Evolutionary conservation across 306 rosid species (phyloP).

Genomic region (Echinosophora koreensis): DNA sequence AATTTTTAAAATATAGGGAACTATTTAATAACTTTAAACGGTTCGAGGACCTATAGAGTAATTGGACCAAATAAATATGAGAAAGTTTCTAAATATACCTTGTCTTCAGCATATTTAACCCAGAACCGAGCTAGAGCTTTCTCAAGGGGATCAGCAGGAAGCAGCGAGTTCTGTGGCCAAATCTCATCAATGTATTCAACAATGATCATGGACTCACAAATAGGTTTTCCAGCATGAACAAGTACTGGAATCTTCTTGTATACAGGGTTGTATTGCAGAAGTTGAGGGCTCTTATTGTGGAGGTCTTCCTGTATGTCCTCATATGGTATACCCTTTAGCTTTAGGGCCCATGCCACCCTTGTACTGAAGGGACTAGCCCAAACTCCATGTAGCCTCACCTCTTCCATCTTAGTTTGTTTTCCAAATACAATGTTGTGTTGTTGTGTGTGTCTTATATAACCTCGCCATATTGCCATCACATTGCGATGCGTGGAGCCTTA

Average conservation of each 20-base stretch:
- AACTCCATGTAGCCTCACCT: slow-evolving; percentile 56
- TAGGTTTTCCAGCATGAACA: slow-evolving; percentile 52
- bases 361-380: slow-evolving; percentile 46
- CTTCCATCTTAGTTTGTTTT: slow-evolving; percentile 39
- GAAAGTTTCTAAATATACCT: background rate
- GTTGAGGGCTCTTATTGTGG: slow-evolving; percentile 45
- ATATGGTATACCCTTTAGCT: slow-evolving; percentile 49
- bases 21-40: too few species aligned
- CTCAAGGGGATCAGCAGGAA: slow-evolving; percentile 24
- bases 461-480: background rate
- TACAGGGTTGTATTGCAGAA: slow-evolving; percentile 52
- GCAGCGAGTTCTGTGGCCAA: slow-evolving; percentile 32
- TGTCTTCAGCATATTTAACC: slow-evolving; percentile 30
- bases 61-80: background rate
- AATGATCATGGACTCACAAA: slow-evolving; percentile 51
- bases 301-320: slow-evolving; percentile 55
- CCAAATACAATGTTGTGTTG: background rate
- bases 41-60: too few species aligned
- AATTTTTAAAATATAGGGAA: too few species aligned
- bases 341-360: slow-evolving; percentile 57
- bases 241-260: slow-evolving; percentile 52
- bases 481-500: background rate
- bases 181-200: slow-evolving; percentile 57
- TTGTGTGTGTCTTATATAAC: background rate
- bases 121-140: slow-evolving; percentile 34